Evolutionary conservation across 257 asterid genomes (phyloP), one percentile per base, ranked within the genome.

Genomic region (Voacanga thouarsii): DNA sequence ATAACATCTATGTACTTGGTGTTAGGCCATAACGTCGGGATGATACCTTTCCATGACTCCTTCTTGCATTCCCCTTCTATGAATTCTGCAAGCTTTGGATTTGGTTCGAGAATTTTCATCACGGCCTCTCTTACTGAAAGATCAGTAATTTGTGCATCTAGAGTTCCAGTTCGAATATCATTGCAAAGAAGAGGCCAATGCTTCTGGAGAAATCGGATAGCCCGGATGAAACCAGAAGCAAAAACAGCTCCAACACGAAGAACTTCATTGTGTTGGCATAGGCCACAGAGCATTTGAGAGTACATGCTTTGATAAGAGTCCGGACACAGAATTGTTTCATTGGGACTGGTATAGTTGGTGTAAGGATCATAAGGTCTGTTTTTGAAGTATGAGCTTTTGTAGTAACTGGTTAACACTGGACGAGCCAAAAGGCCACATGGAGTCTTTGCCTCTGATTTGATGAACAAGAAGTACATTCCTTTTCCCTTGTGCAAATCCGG

Each of bases 301-400:
- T 86, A 86, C 89, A 86, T 82, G 78, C 89, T 86, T 24, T 86
- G 88, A 82, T 82, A 84, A 26, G 84, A 79, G 57, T 86, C 89
- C 9, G 79, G 59, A 53, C 89, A 86, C 10, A 86, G 81, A 57
- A 86, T 75, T 69, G 88, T 41, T 55, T 84, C 88, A 37, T 75
- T 82, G 59, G 89, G 89, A 78, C 86, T 84, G 15, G 89, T 86
- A 44, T 79, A 81, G 81, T 86, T 84, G 72, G 87, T 83, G 86
- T 86, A 83, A 26, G 84, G 85, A 69, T 82, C 84, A 19, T 56
- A 70, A 2, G 84, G 86, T 19, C 86, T 75, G 44, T 84, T 66
- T 41, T 80, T 86, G 56, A 84, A 84, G 74, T 79, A 75, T 18
- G 85, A 47, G 75, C 86, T 82, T 50, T 82, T 82, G 79, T 79